Percentiles rank a stretch among this genome's conserved stretches.
phyloP scores from a whole-genome alignment of 768 basidiomycete species.

The Boletus reticulatus region DNA sequence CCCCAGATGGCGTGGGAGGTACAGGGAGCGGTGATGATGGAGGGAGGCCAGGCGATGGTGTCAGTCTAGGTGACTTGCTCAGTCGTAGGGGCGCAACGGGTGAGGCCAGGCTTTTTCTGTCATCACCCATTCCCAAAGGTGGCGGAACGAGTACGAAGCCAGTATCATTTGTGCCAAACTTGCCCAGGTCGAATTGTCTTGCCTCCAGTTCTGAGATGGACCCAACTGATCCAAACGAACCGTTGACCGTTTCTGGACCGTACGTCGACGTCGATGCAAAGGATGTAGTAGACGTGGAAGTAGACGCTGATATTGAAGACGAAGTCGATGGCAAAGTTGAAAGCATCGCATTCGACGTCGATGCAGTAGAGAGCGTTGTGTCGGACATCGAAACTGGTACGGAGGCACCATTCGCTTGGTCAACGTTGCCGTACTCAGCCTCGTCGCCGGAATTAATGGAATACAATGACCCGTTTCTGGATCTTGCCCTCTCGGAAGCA shows the following conservation, averaged over 20 bases:
- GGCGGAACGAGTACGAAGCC: slow-evolving; percentile 26
- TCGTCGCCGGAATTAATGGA: slow-evolving; percentile 9
- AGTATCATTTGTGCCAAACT: neutral
- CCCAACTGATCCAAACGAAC: slow-evolving; percentile 15
- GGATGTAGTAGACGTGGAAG: slow-evolving; percentile 11
- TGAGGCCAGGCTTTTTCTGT: neutral
- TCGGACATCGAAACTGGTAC: slow-evolving; percentile 6
- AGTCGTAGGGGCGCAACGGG: slow-evolving; percentile 27
- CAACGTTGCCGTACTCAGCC: slow-evolving; percentile 6
- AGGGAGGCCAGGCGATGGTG: slow-evolving; percentile 15
- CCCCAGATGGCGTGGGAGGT: neutral
- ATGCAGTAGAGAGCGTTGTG: neutral
- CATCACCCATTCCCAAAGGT: slow-evolving; percentile 19
- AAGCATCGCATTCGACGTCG: slow-evolving; percentile 2
- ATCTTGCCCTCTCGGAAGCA: neutral
- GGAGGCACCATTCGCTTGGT: slow-evolving; percentile 7
- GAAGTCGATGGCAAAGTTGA: slow-evolving; percentile 12
- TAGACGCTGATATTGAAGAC: slow-evolving; percentile 15
- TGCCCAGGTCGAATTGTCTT: slow-evolving; percentile 17
- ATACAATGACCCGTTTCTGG: slow-evolving; percentile 14
- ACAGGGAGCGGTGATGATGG: slow-evolving; percentile 16
- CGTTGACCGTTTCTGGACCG: slow-evolving; percentile 5
- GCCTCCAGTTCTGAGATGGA: slow-evolving; percentile 25
- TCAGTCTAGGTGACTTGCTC: slow-evolving; percentile 24
- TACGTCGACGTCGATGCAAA: slow-evolving; percentile 18